These are phyloP conservation scores for Knoxia roxburghii DNA, from an alignment of 257 asterid species.

Conservation along the genomic window DNA sequence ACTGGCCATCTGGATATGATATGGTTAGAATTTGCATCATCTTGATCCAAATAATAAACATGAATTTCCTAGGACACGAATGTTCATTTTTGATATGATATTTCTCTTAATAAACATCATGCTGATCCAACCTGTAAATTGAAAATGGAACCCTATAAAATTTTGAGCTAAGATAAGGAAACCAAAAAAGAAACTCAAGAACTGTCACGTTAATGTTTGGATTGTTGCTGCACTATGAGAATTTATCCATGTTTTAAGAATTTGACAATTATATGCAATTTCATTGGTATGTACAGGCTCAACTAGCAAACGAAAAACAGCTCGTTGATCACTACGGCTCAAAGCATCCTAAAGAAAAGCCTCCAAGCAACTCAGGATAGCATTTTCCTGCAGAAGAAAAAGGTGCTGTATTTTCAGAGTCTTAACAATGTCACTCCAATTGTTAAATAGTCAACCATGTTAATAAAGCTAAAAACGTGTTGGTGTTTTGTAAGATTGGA, in stretches of 20 bases:
- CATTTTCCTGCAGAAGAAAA: conserved; percentile 10
- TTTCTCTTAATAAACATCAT: background rate
- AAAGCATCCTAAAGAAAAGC: conserved; percentile 88
- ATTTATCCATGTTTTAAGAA: too few species aligned
- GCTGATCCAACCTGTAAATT: too few species aligned
- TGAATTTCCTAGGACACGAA: background rate
- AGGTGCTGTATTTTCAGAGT: conserved; percentile 10
- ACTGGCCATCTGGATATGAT: background rate
- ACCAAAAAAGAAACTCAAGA: too few species aligned
- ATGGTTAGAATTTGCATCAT: too few species aligned
- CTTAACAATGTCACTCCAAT: conserved; percentile 21
- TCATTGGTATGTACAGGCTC: conserved; percentile 47
- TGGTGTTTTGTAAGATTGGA: conserved; percentile 12
- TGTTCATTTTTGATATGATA: background rate
- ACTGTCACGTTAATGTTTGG: too few species aligned
- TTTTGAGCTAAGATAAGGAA: too few species aligned
- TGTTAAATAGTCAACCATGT: conserved; percentile 15
- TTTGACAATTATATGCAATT: conserved; percentile 2
- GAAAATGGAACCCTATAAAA: too few species aligned
- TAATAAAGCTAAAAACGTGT: conserved; percentile 14
- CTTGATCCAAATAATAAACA: background rate
- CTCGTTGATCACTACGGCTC: conserved; percentile 80
- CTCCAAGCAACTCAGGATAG: conserved; percentile 73
- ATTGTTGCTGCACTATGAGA: too few species aligned
- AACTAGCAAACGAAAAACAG: conserved; percentile 85